Evolutionary conservation across 2,329 filamentous ascomycete species (phyloP), one percentile per base, ranked within the genome.

Genomic region (Torrubiellomyces zombiae): DNA sequence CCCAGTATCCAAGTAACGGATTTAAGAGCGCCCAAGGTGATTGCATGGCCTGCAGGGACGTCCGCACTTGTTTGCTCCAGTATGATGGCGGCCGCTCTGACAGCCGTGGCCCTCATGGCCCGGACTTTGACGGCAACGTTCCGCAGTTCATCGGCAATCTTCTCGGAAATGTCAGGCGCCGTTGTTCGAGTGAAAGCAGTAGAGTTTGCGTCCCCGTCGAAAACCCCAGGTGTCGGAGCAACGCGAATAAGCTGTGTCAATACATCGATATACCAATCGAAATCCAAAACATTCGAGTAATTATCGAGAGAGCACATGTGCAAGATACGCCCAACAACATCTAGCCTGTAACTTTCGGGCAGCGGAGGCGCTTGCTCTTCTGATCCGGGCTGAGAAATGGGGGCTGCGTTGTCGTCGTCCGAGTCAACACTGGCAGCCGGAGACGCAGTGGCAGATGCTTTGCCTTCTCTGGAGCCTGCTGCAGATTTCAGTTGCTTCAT

Each of bases 201-300:
- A 3, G 42, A 36, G 7, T 50, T 44, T 6, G 44, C 30, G 20
- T 58, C 55, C 5, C 42, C 43, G 6, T 58, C 55, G 6, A 42
- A 38, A 6, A 43, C 41, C 19, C 55, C 52, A 23, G 62, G 53
- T n/a, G 56, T 38, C 0, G 57, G 77, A 12, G 75, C 59, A 52
- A 80, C 63, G 43, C 75, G 72, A 20, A 94, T 71, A 9, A 98
- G 64, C 44, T 93, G 82, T 5, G 81, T 76, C 16, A 98, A 56
- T 15, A 93, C 70, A 36, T 89, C 80, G 36, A 95, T 77, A 47
- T 95, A 95, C 89, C 89, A 98, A 37, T 94, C 86, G 47, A 98
- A 98, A 45, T 98, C 86, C 26, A 65, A 57, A 23, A 98, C 61
- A 42, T 83, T 81, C 19, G 67, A 66, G 47, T 95, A 98, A 32